These are phyloP conservation scores for Ophiocordyceps sinensis DNA, from an alignment of 2,329 filamentous ascomycete genomes.

Conservation along the genomic window DNA sequence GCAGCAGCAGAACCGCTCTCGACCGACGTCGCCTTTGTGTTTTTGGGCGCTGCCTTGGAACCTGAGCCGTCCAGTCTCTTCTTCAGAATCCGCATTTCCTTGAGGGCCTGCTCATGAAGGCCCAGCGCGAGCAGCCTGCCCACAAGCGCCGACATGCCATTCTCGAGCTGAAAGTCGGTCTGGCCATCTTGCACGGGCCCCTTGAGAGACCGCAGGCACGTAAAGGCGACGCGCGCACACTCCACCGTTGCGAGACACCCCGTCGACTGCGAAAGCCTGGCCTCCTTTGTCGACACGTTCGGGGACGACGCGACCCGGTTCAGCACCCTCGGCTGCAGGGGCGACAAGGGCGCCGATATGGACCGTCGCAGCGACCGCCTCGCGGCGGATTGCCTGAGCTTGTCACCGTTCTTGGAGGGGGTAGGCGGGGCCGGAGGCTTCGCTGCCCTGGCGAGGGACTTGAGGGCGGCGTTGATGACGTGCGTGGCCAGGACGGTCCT, in stretches of 20 bases:
- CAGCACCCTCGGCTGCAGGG: constrained; percentile 44
- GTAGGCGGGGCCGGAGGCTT: constrained; percentile 28
- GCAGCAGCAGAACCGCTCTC: constrained; percentile 16
- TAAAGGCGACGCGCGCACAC: constrained; percentile 54
- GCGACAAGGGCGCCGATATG: constrained; percentile 42
- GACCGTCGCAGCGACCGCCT: constrained; percentile 35
- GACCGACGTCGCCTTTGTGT: constrained; percentile 12
- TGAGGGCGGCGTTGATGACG: constrained; percentile 56
- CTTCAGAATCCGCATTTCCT: constrained; percentile 54
- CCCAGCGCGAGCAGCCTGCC: constrained; percentile 51
- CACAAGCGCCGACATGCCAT: constrained; percentile 55
- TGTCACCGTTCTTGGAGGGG: constrained; percentile 19
- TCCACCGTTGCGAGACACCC: constrained; percentile 46
- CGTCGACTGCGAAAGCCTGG: constrained; percentile 20
- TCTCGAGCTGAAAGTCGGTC: constrained; percentile 56
- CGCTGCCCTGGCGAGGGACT: constrained; percentile 50
- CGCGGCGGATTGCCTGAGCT: constrained; percentile 18
- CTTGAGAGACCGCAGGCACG: constrained; percentile 45
- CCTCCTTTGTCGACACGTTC: constrained; percentile 18
- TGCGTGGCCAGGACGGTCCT: constrained; percentile 56
- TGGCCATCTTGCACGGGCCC: constrained; percentile 36
- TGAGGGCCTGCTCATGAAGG: constrained; percentile 52
- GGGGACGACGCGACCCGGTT: constrained; percentile 46
- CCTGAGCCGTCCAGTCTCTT: constrained; percentile 35
- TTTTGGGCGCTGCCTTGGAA: constrained; percentile 16